phyloP scores from a whole-genome alignment of 371 early-diverging fungal species.

The Syncephalis plumigaleata region DNA sequence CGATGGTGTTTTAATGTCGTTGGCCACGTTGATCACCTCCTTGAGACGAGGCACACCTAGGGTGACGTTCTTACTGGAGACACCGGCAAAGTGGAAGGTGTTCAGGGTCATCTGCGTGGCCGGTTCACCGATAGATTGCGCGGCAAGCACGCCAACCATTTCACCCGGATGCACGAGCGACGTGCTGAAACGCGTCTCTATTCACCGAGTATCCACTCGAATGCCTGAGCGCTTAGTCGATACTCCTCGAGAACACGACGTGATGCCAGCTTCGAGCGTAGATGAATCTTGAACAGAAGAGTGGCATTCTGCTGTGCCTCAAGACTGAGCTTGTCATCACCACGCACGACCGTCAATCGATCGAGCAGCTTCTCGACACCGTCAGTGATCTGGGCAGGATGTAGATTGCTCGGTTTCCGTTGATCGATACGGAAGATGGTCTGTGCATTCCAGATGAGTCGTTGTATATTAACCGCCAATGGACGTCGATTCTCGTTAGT shows the following conservation, averaged over 20 bases:
- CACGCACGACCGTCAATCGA: slow-evolving; percentile 66
- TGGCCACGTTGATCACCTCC: slow-evolving; percentile 99
- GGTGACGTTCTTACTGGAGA: slow-evolving; percentile 93
- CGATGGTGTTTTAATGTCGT: slow-evolving; percentile 94
- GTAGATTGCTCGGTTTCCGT: slow-evolving; percentile 64
- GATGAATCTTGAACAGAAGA: slow-evolving; percentile 66
- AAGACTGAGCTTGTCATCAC: slow-evolving; percentile 60
- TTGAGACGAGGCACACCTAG: slow-evolving; percentile 99
- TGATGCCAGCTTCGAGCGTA: slow-evolving; percentile 69
- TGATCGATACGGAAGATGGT: slow-evolving; percentile 73
- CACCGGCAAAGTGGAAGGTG: slow-evolving; percentile 99
- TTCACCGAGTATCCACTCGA: slow-evolving; percentile 93
- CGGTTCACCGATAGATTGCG: slow-evolving; percentile 99
- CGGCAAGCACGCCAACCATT: slow-evolving; percentile 99
- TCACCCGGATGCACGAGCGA: slow-evolving; percentile 93
- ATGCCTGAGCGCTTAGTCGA: slow-evolving; percentile 71
- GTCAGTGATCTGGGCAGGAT: slow-evolving; percentile 69
- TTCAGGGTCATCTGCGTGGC: slow-evolving; percentile 99
- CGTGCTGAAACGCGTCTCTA: slow-evolving; percentile 75
- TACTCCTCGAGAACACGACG: slow-evolving; percentile 83
- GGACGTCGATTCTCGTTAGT: slow-evolving; percentile 66
- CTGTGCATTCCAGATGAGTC: slow-evolving; percentile 83
- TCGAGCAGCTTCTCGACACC: slow-evolving; percentile 52
- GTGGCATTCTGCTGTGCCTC: slow-evolving; percentile 91
- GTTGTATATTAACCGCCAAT: slow-evolving; percentile 78